Evolutionary conservation across 1,284 basidiomycete species (phyloP).

Genomic region (Marasmius tenuissimus): DNA sequence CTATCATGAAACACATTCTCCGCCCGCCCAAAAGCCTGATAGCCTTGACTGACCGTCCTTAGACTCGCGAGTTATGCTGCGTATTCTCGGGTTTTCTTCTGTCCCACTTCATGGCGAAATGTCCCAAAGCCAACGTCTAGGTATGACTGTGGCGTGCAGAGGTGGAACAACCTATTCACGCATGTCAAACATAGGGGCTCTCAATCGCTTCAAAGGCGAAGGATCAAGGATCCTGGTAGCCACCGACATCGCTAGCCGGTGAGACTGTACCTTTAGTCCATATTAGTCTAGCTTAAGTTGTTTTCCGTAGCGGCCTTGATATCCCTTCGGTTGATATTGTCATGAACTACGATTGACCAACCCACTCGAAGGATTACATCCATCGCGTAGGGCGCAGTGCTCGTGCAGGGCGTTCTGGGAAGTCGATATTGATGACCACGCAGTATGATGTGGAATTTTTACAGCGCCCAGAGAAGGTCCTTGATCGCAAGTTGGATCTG

Average conservation of each 20-base stretch:
- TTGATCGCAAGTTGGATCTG: conserved; percentile 89
- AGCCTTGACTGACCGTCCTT: conserved; percentile 1
- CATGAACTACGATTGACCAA: conserved; percentile 98
- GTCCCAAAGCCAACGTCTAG: conserved; percentile 80
- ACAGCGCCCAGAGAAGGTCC: conserved; percentile 91
- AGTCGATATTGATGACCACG: conserved; percentile 93
- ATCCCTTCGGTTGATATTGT: conserved; percentile 96
- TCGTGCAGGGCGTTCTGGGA: conserved; percentile 93
- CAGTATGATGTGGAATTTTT: conserved; percentile 98
- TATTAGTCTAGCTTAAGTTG: neutral
- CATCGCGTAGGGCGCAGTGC: conserved; percentile 98
- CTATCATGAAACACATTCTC: neutral
- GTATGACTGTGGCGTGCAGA: neutral
- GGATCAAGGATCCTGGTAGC: conserved; percentile 89
- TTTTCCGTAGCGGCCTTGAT: conserved; percentile 76
- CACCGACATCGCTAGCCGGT: conserved; percentile 94
- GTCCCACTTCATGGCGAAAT: conserved; percentile 96
- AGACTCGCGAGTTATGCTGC: conserved; percentile 88
- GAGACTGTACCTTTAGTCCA: conserved; percentile 21
- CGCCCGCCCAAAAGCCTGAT: neutral
- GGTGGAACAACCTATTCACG: too few species aligned
- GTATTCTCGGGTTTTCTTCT: conserved; percentile 90
- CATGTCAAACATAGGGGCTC: conserved; percentile 62
- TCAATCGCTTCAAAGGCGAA: conserved; percentile 95
- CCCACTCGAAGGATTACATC: conserved; percentile 99